Base-by-base conservation (phyloP, 2,329 filamentous ascomycete species). In the Cytospora leucostoma region DNA sequence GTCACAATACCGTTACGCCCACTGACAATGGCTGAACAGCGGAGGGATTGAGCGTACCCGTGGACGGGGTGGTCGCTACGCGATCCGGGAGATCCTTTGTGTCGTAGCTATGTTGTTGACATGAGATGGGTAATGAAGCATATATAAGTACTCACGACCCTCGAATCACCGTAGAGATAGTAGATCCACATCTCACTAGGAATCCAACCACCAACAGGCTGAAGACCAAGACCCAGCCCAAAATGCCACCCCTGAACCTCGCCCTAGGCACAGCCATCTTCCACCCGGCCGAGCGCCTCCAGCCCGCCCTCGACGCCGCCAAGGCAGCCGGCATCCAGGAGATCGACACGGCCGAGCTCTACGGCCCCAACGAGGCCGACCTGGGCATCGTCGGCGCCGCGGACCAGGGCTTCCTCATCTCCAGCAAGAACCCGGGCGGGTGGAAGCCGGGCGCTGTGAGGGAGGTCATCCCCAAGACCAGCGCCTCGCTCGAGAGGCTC, bases 301-400 rank as follows among this genome's bases (percentile, higher is more conserved):
- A 50, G 51, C 19, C 51, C 19, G 51, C 51, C n/a, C 60, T 62
- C 2, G 60, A 64, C 21, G 37, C 54, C 7, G 17, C 33, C 58
- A 56, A 53, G n/a, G 49, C 59, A 13, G 47, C 32, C 11, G 64
- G 64, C 50, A 62, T 64, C 57, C 40, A 19, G 19, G 59, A 57
- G 38, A 52, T 66, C 62, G 64, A 66, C 64, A 66, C 62, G 13
- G 64, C 64, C 50, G 62, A 66, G 55, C 17, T 56, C n/a, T 66
- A 66, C 62, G 52, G 47, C 44, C 35, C 53, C 55, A 66, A 54
- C 62, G 64, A 66, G 58, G 19, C 51, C 32, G 55, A 59, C 34
- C 62, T 66, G n/a, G 64, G 62, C 34, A 15, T 27, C 11, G 51
- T 57, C 2, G 33, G 50, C 19, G 61, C 63, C 3, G 62, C 64